Conservation (phyloP, 2,329 filamentous ascomycete genomes). For the Talaromyces pinophilus region DNA sequence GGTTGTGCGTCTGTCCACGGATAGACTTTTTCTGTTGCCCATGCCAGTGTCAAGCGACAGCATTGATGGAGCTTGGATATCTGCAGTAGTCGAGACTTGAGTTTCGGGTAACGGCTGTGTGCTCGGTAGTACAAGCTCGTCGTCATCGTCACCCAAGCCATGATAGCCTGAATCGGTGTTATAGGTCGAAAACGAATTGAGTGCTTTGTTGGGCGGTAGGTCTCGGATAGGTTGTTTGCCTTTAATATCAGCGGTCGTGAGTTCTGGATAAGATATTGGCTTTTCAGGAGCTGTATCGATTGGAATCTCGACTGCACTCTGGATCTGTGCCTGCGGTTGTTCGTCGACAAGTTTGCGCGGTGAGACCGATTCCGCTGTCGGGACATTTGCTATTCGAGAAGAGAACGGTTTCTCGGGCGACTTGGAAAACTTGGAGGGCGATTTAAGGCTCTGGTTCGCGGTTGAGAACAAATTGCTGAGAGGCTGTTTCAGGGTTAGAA, state of each 20-base stretch:
- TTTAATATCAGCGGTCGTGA: constrained; percentile 6
- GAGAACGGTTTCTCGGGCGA: constrained; percentile 38
- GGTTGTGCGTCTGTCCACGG: constrained; percentile 41
- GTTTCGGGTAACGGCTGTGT: constrained; percentile 23
- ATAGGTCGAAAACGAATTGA: constrained; percentile 44
- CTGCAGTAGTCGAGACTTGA: constrained; percentile 29
- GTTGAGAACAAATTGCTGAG: constrained; percentile 52
- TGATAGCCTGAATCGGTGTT: constrained; percentile 53
- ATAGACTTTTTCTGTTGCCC: constrained; percentile 29
- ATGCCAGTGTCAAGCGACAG: constrained; percentile 23
- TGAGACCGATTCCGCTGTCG: constrained; percentile 23
- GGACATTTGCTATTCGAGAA: constrained; percentile 31
- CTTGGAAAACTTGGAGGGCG: constrained; percentile 38
- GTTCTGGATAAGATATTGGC: constrained; percentile 9
- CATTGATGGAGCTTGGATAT: background rate
- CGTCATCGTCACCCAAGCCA: constrained; percentile 46
- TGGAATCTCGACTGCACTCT: background rate
- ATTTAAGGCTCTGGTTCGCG: constrained; percentile 37
- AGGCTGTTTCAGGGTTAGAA: constrained; percentile 38
- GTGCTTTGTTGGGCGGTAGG: constrained; percentile 30
- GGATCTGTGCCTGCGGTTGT: background rate
- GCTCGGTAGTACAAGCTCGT: constrained; percentile 41
- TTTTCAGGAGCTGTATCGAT: background rate
- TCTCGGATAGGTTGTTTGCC: constrained; percentile 22
- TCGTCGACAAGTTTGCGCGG: constrained; percentile 24